Conservation (phyloP, 768 basidiomycete species). For the Pisolithus sp. region DNA sequence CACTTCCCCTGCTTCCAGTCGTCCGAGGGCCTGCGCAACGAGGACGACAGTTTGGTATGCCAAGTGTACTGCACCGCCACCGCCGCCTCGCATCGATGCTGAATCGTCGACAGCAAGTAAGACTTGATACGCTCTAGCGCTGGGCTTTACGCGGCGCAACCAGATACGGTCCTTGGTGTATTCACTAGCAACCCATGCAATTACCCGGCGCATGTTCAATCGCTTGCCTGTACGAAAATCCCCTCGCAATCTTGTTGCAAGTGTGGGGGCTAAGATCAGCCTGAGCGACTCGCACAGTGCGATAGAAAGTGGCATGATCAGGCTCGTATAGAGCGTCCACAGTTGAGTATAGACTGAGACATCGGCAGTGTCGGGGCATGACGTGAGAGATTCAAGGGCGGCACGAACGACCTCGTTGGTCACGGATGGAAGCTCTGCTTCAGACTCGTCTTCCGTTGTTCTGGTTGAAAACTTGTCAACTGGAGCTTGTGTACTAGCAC, state of each 20-base stretch:
- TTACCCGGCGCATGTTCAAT: constrained; percentile 98
- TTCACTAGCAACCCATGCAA: constrained; percentile 95
- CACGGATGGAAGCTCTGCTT: constrained; percentile 8
- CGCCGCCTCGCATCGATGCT: constrained; percentile 65
- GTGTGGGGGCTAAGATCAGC: constrained; percentile 91
- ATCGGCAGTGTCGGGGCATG: constrained; percentile 14
- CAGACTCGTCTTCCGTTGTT: constrained; percentile 24
- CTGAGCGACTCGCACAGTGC: constrained; percentile 93
- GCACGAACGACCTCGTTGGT: constrained; percentile 16
- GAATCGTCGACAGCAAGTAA: constrained; percentile 94
- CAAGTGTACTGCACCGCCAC: constrained; percentile 55
- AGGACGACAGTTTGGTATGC: constrained; percentile 91
- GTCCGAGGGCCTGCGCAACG: constrained; percentile 83
- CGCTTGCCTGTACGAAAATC: constrained; percentile 98
- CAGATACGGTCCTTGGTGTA: constrained; percentile 99
- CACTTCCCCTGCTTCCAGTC: constrained; percentile 93
- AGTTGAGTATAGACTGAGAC: constrained; percentile 54
- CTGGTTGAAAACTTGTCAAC: constrained; percentile 23
- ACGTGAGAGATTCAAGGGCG: constrained; percentile 14
- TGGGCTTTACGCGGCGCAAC: constrained; percentile 90
- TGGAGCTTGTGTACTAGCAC: constrained; percentile 5
- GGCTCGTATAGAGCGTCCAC: constrained; percentile 88
- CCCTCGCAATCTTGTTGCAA: constrained; percentile 88
- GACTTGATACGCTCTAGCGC: constrained; percentile 92
- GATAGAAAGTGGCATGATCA: constrained; percentile 88